A percentile compares a stretch with the other conserved stretches of the same genome.
These are phyloP conservation scores for Aspergillus jensenii DNA, from an alignment of 2,329 filamentous ascomycete species.

Conservation along the genomic window DNA sequence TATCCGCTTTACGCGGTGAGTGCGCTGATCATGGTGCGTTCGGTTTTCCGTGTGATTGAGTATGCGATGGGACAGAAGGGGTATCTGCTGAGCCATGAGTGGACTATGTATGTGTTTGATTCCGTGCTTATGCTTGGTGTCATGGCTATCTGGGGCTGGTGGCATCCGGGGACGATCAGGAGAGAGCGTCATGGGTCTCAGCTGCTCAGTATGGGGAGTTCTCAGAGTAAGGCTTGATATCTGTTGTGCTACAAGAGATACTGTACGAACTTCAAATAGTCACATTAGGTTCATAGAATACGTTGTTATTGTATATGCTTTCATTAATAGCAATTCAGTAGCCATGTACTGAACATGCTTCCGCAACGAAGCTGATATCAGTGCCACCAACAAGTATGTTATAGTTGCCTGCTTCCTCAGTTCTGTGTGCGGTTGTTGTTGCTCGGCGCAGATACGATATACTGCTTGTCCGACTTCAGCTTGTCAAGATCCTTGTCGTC, in stretches of 20 bases:
- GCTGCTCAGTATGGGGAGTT: neutral
- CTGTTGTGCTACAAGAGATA: too few species aligned
- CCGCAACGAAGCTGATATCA: too few species aligned
- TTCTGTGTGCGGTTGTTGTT: neutral
- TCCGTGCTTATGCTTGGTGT: constrained; percentile 36
- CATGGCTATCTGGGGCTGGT: constrained; percentile 11
- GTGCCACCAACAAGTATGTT: too few species aligned
- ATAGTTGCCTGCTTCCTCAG: neutral
- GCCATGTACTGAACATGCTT: too few species aligned
- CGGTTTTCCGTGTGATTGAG: constrained; percentile 51
- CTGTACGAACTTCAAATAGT: too few species aligned
- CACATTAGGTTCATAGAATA: too few species aligned
- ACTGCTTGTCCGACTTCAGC: constrained; percentile 49
- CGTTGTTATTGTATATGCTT: too few species aligned
- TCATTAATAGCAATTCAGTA: too few species aligned
- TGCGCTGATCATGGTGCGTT: constrained; percentile 44
- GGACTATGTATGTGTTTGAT: constrained; percentile 49
- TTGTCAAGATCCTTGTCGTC: constrained; percentile 39
- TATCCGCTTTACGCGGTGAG: constrained; percentile 23
- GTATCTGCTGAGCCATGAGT: constrained; percentile 44
- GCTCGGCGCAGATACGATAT: constrained; percentile 37
- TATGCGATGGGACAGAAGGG: constrained; percentile 45
- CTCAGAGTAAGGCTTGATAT: too few species aligned
- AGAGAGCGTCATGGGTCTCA: neutral
- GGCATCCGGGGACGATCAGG: constrained; percentile 7